A percentile compares a stretch with the other conserved stretches of the same genome.
phyloP scores from a whole-genome alignment of 208 protist genomes.

The Naegleria gruberi region DNA sequence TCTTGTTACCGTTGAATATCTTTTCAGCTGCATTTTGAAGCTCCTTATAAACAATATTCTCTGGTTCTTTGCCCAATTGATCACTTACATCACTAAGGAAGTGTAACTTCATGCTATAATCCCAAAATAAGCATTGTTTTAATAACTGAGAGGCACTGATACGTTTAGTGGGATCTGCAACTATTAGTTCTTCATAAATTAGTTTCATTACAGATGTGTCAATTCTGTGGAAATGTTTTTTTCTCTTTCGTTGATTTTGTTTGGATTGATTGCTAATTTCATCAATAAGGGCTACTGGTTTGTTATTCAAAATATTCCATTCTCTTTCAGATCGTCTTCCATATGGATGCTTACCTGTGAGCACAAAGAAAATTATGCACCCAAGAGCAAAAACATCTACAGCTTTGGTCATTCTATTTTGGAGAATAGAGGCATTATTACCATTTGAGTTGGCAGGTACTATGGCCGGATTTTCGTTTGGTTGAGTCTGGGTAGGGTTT shows the following conservation, averaged over 20 bases:
- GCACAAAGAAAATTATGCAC: constrained; percentile 44
- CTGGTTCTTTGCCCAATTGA: constrained; percentile 18
- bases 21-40: not conserved
- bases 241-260: constrained; percentile 8
- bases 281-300: constrained; percentile 22
- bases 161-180: constrained; percentile 31
- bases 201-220: constrained; percentile 31
- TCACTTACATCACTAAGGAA: constrained; percentile 17
- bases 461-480: too few relatives aligned
- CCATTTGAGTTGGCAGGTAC: not conserved
- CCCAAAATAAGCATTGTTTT: constrained; percentile 9
- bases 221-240: constrained; percentile 19
- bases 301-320: constrained; percentile 43
- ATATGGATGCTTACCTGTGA: constrained; percentile 44
- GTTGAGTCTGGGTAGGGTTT: not conserved
- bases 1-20: not conserved
- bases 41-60: not conserved
- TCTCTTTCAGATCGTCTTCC: constrained; percentile 34
- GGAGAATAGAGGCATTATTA: not conserved
- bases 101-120: not conserved
- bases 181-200: constrained; percentile 34
- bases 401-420: constrained; percentile 33
- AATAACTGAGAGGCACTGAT: constrained; percentile 6
- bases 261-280: constrained; percentile 24
- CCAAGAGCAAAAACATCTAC: constrained; percentile 48